phyloP scores from a whole-genome alignment of 306 rosid species.

The Dryas alaskensis region DNA sequence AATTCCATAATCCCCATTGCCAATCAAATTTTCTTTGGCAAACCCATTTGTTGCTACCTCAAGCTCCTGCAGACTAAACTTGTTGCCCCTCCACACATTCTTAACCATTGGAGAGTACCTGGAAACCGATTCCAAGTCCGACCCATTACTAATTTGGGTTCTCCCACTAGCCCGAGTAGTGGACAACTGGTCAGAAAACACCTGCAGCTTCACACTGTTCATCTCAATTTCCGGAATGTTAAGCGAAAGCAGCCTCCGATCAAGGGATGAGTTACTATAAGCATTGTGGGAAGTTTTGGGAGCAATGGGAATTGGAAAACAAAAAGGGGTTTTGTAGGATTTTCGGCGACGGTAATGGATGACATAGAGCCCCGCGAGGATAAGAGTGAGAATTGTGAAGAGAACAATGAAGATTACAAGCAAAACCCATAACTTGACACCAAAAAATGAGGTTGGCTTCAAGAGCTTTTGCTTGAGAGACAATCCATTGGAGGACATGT shows the following conservation, averaged over 20 bases:
- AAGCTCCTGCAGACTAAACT: slow-evolving; percentile 41
- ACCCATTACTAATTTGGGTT: slow-evolving; percentile 6
- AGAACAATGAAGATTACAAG: slow-evolving; percentile 14
- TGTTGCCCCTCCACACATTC: slow-evolving; percentile 30
- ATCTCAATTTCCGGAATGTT: slow-evolving; percentile 27
- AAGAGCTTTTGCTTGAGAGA: slow-evolving; percentile 22
- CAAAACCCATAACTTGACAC: slow-evolving; percentile 46
- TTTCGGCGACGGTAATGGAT: slow-evolving; percentile 16
- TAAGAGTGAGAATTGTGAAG: slow-evolving; percentile 6
- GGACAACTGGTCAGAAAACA: slow-evolving; percentile 13
- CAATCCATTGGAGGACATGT: slow-evolving; percentile 8
- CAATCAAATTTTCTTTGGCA: slow-evolving; percentile 40
- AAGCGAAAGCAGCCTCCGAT: slow-evolving; percentile 37
- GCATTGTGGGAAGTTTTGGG: slow-evolving; percentile 7
- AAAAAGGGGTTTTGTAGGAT: slow-evolving; percentile 20
- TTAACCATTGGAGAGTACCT: slow-evolving; percentile 6
- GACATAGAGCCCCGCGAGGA: slow-evolving; percentile 23
- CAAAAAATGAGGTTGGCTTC: slow-evolving; percentile 34
- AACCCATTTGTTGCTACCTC: slow-evolving; percentile 48
- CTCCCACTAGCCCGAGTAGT: background rate
- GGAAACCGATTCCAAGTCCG: slow-evolving; percentile 24
- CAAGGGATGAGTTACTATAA: slow-evolving; percentile 33
- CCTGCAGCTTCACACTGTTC: slow-evolving; percentile 18
- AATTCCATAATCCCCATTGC: slow-evolving; percentile 38
- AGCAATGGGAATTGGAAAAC: slow-evolving; percentile 27